phyloP scores from a whole-genome alignment of 306 rosid genomes.

The Ammopiptanthus mongolicus region DNA sequence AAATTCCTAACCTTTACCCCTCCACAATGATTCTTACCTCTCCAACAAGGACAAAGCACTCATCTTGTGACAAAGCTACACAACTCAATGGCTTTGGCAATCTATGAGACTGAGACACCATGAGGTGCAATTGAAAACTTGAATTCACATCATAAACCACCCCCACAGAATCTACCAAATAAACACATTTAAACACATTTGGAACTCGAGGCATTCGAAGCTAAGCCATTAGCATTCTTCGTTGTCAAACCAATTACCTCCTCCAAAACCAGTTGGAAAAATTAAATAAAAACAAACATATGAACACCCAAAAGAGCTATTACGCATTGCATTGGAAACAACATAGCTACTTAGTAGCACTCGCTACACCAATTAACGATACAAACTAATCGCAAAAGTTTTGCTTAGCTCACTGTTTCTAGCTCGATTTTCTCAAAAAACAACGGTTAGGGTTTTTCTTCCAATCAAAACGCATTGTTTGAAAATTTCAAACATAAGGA shows the following conservation, averaged over 20 bases:
- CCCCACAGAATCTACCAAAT: constrained; percentile 64
- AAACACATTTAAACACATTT: constrained; percentile 56
- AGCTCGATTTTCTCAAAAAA: not conserved
- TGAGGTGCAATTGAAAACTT: constrained; percentile 53
- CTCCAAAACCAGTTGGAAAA: constrained; percentile 51
- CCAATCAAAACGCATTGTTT: not conserved
- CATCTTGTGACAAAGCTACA: constrained; percentile 61
- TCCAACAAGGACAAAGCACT: constrained; percentile 63
- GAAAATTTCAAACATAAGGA: not conserved
- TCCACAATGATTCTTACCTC: constrained; percentile 59
- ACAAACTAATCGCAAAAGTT: not conserved
- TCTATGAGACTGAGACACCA: constrained; percentile 63
- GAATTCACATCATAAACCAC: constrained; percentile 51
- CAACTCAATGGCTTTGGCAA: constrained; percentile 56
- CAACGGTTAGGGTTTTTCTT: not conserved
- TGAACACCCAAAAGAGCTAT: not conserved
- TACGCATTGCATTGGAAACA: not conserved
- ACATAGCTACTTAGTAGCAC: not conserved
- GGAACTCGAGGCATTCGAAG: constrained; percentile 39
- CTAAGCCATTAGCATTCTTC: constrained; percentile 53
- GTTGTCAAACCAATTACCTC: constrained; percentile 69
- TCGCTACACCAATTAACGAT: not conserved
- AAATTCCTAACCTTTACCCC: no score
- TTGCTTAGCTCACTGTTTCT: not conserved
- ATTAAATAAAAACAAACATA: not conserved